Conservation (phyloP, 1,284 basidiomycete species). For the Singerocomus rubriflavus region DNA sequence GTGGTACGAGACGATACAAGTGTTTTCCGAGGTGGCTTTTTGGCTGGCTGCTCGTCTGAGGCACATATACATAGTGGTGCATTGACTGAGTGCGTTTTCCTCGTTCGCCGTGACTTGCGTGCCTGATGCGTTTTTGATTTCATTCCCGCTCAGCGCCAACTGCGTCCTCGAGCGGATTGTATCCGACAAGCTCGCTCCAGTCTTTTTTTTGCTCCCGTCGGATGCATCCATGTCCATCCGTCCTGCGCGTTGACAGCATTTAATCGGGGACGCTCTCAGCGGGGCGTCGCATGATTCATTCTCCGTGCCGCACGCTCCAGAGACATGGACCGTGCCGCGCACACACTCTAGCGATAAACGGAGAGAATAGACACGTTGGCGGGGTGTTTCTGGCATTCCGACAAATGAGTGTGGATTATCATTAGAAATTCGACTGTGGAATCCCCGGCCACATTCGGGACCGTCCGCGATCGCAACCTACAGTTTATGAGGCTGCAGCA, state of each 20-base stretch:
- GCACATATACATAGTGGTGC: slow-evolving; percentile 74
- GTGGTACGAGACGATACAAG: slow-evolving; percentile 43
- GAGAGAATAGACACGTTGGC: slow-evolving; percentile 33
- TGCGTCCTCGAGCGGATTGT: slow-evolving; percentile 77
- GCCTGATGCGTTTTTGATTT: slow-evolving; percentile 27
- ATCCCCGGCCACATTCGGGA: slow-evolving; percentile 20
- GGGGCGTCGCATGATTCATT: slow-evolving; percentile 26
- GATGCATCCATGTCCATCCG: slow-evolving; percentile 49
- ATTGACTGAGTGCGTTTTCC: slow-evolving; percentile 70
- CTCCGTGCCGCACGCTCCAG: slow-evolving; percentile 24
- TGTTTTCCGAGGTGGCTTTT: slow-evolving; percentile 64
- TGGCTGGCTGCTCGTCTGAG: slow-evolving; percentile 64
- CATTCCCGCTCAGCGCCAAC: slow-evolving; percentile 58
- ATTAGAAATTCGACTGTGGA: slow-evolving; percentile 28
- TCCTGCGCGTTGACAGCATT: slow-evolving; percentile 54
- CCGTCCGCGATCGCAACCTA: slow-evolving; percentile 22
- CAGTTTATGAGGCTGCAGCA: slow-evolving; percentile 6
- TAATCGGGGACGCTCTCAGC: slow-evolving; percentile 52
- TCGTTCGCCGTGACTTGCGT: slow-evolving; percentile 27
- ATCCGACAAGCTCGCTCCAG: slow-evolving; percentile 67
- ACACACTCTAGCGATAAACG: slow-evolving; percentile 24
- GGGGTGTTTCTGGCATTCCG: slow-evolving; percentile 21
- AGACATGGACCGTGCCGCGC: slow-evolving; percentile 13
- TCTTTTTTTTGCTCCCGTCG: too few species aligned
- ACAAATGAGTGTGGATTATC: slow-evolving; percentile 30